Base-by-base conservation (phyloP, 2,329 filamentous ascomycete genomes). In the Fusarium robinianum region DNA sequence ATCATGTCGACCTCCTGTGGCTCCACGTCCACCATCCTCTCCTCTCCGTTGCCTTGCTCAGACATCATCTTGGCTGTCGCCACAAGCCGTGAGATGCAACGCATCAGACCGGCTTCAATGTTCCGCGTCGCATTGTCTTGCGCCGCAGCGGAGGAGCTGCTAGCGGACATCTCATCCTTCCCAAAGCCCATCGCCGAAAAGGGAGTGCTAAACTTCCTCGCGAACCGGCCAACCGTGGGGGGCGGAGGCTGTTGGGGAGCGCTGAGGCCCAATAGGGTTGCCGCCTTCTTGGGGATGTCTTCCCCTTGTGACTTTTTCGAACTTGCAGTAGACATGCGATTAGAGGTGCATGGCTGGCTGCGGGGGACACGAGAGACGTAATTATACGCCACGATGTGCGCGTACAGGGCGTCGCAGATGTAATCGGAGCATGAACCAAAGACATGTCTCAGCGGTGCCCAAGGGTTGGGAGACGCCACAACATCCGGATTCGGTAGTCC, bases 321-420 rank as follows among this genome's bases (percentile, higher is more conserved):
- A 33, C 42, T 54, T 3, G 38, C 24, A 6, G 32, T 57, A 12
- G 41, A 49, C 10, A 21, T 30, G 22, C 52, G 56, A 6, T 43
- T 49, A 16, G 44, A 2, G 51, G 15, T 8, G 56, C 40, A n/a
- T 6, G 56, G 32, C 6, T 63, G 50, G 35, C 42, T 47, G 44
- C 58, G 51, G 21, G 59, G 57, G 17, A 65, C 57, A 24, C 68
- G 59, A n/a, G 63, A 66, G 34, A 83, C 67, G 64, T 83, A 83
- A 62, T 81, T 83, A 63, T 79, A 81, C 0, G 77, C 79, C 4
- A 83, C 64, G 7, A 83, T 68, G 55, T 83, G 79, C 0, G 79
- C 79, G 55, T 82, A 83, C 5, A 83, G 63, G 0, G 79, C 77
- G 37, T 83, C 78, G 56, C 79, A 81, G 5, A 81, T 72, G 53